These are phyloP conservation scores for Populus davidiana DNA, from an alignment of 345 rosid genomes.

Conservation along the genomic window DNA sequence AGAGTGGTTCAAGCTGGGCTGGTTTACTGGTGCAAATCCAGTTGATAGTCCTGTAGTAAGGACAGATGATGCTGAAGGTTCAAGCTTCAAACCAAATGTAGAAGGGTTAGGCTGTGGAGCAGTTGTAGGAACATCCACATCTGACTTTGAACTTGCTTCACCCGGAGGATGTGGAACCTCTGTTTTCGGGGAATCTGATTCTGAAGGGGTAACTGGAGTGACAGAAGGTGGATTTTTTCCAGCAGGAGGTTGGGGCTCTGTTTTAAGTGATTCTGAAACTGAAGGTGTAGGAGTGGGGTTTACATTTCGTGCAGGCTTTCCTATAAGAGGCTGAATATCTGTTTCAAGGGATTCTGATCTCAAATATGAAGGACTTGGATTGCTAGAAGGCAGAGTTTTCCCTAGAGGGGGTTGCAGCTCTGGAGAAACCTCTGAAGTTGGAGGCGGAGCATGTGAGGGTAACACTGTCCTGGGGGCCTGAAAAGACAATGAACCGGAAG, in stretches of 20 bases:
- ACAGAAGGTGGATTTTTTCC: constrained; percentile 13
- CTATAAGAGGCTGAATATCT: neutral
- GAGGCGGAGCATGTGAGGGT: constrained; percentile 11
- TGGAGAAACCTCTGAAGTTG: constrained; percentile 1
- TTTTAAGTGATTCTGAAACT: neutral
- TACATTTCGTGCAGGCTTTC: neutral
- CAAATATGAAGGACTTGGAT: constrained; percentile 3
- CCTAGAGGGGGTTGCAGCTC: constrained; percentile 6
- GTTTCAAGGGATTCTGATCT: constrained; percentile 11
- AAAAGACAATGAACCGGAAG: constrained; percentile 32
- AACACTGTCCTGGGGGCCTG: constrained; percentile 34
- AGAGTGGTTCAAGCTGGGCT: constrained; percentile 27
- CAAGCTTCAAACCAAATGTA: constrained; percentile 38
- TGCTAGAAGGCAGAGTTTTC: constrained; percentile 22
- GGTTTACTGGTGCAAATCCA: constrained; percentile 40
- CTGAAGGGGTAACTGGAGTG: neutral
- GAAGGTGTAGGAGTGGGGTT: neutral
- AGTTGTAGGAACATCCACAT: constrained; percentile 28
- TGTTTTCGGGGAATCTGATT: constrained; percentile 31
- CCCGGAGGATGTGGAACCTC: constrained; percentile 37
- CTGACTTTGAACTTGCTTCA: constrained; percentile 23
- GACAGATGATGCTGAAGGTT: constrained; percentile 36
- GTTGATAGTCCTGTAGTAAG: constrained; percentile 34
- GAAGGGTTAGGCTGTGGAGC: constrained; percentile 29
- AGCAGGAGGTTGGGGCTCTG: neutral